phyloP scores from a whole-genome alignment of 345 rosid genomes.

The Populus tremula region DNA sequence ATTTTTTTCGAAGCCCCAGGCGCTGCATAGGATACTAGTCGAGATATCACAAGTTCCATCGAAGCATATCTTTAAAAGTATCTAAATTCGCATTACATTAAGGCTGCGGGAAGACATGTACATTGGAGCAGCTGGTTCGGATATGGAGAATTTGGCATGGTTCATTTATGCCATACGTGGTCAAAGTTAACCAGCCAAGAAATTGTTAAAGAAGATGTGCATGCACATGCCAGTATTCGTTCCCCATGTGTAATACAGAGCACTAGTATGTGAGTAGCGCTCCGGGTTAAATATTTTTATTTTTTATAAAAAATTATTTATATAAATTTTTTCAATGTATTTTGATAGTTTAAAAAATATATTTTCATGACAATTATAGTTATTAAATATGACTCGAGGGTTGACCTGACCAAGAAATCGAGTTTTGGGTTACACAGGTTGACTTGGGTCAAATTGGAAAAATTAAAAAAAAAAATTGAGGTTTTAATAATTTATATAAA shows the following conservation, averaged over 20 bases:
- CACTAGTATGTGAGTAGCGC: no score
- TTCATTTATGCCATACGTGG: background rate
- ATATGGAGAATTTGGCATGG: background rate
- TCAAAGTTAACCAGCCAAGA: background rate
- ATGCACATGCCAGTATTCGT: background rate
- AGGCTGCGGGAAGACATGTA: no score
- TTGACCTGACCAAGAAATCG: accelerated
- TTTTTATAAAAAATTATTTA: no score
- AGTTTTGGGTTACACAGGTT: accelerated
- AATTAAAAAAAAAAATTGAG: no score
- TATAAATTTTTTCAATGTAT: no score
- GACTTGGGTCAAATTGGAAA: accelerated
- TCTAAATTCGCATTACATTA: background rate
- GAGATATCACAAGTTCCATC: conserved; percentile 49
- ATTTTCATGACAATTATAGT: no score
- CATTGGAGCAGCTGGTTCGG: no score
- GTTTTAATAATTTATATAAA: no score
- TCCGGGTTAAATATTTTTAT: no score
- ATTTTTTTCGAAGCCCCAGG: conserved; percentile 70
- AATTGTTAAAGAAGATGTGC: background rate
- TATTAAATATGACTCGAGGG: accelerated
- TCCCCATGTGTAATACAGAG: background rate
- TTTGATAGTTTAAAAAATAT: no score
- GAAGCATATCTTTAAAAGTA: background rate
- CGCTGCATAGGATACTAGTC: conserved; percentile 47